phyloP scores from a whole-genome alignment of 2,329 filamentous ascomycete species.

The Ceratocystis papillata region DNA sequence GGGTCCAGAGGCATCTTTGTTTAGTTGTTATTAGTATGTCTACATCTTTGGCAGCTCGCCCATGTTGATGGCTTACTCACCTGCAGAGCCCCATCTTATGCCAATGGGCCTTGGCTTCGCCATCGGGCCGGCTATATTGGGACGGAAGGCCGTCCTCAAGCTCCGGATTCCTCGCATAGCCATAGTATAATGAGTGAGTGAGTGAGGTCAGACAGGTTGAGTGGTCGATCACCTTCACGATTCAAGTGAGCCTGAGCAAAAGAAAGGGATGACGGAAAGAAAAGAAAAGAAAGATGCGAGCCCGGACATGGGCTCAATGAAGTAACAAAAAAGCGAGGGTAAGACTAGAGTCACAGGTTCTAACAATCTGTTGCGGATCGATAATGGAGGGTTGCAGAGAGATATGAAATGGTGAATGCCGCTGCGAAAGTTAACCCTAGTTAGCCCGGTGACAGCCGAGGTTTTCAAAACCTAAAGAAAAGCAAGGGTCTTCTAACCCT shows the following conservation, averaged over 20 bases:
- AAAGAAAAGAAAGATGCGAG: not conserved
- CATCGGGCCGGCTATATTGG: slow-evolving; percentile 3
- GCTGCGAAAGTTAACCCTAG: not conserved
- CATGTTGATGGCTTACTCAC: slow-evolving; percentile 8
- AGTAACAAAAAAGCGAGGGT: not conserved
- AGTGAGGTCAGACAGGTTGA: not conserved
- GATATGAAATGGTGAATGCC: not conserved
- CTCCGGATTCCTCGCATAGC: slow-evolving; percentile 5
- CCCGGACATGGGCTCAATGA: not conserved
- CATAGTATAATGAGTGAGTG: not conserved
- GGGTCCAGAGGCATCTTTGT: slow-evolving; percentile 4
- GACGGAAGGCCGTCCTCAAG: slow-evolving; percentile 15
- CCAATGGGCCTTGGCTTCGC: not conserved
- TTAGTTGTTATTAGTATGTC: not conserved
- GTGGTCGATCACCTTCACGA: not conserved
- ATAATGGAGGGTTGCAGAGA: not conserved
- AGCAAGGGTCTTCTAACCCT: not conserved
- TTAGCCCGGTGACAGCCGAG: not conserved
- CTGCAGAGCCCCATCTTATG: slow-evolving; percentile 17
- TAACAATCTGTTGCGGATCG: not conserved
- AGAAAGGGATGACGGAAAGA: not conserved
- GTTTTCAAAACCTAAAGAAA: not conserved
- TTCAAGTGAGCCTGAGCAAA: not conserved
- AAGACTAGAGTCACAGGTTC: not conserved
- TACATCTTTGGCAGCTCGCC: not conserved